Conservation (phyloP, 1,139 yeast genomes). For the Lodderomyces jiufengensis region DNA sequence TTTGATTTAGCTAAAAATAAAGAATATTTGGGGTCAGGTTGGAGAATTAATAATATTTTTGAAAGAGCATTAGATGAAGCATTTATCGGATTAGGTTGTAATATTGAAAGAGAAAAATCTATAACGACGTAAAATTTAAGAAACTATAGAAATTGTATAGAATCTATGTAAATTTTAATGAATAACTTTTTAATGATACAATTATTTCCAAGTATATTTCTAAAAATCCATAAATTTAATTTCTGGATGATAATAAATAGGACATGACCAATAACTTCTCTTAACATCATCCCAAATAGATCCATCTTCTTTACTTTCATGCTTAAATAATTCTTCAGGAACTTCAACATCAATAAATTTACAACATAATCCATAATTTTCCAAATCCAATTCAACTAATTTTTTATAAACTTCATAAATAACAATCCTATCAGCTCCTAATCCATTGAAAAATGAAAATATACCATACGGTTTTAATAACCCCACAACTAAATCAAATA, state of each 20-base stretch:
- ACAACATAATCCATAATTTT: conserved; percentile 71
- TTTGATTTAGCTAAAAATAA: conserved; percentile 59
- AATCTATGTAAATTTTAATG: too few relatives aligned
- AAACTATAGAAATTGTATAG: too few relatives aligned
- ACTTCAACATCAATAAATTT: conserved; percentile 47
- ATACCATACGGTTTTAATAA: conserved; percentile 75
- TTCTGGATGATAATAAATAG: conserved; percentile 63
- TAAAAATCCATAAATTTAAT: conserved; percentile 43
- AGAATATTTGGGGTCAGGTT: conserved; percentile 83
- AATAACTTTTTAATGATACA: too few relatives aligned
- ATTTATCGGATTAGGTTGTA: conserved; percentile 82
- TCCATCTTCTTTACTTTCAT: conserved; percentile 16
- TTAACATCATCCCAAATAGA: conserved; percentile 70
- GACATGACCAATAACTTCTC: conserved; percentile 73
- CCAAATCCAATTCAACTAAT: conserved; percentile 76
- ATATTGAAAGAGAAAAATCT: conserved; percentile 62
- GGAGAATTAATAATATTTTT: conserved; percentile 66
- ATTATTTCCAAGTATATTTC: too few relatives aligned
- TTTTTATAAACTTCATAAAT: conserved; percentile 86
- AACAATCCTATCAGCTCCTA: conserved; percentile 91
- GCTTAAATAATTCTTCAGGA: conserved; percentile 27
- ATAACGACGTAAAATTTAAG: background rate
- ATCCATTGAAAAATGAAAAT: conserved; percentile 88
- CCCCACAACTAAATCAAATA: conserved; percentile 80
- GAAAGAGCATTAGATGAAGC: conserved; percentile 83